Evolutionary conservation across 441 rosid genomes (phyloP), one percentile per base, ranked within the genome.

Genomic region (Aleurites moluccanus): DNA sequence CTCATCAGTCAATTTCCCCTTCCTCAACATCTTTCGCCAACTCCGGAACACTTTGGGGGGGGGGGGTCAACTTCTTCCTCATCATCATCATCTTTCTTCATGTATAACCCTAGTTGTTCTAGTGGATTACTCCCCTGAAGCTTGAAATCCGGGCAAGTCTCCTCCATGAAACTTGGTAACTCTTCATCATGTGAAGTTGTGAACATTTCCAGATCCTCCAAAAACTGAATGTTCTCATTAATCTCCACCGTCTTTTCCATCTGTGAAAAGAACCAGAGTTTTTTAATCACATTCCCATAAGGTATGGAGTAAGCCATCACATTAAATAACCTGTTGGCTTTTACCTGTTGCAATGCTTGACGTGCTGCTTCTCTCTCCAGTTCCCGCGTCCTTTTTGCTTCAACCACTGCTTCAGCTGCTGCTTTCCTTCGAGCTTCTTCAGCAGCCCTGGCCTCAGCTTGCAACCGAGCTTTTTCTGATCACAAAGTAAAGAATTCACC

Each of bases 241-340:
- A 94, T 91, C 33, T 90, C 94, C 67, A 94, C 99, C 0, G 96
- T 92, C 83, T 89, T 94, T 75, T 94, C 97, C 94, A 92, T 89
- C 99, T 56, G 56, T 91, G 91, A 78, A 83, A 21, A 66, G n/a
- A 73, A 28, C 78, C 47, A 21, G 21, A 40, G 4, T 23, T 33
- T 64, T 56, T 61, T 49, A 60, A 60, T 62, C 69, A 50, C 67
- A 55, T 18, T 10, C n/a, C 20, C 9, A 21, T 62, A 11, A 69
- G 50, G 35, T 15, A 40, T 20, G 20, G 14, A 27, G 10, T 14
- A 2, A 64, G 27, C 20, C 14, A 50, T 10, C 27, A 3, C 21
- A 27, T 44, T 42, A 3, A 16, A 65, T 16, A 44, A 18, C 7
- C 0, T 28, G 63, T 30, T 35, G 0, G 20, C 42, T 33, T 62